Percentiles rank a stretch among this genome's conserved stretches.
phyloP scores from a whole-genome alignment of 2,329 filamentous ascomycete species.

The Fusarium napiforme region DNA sequence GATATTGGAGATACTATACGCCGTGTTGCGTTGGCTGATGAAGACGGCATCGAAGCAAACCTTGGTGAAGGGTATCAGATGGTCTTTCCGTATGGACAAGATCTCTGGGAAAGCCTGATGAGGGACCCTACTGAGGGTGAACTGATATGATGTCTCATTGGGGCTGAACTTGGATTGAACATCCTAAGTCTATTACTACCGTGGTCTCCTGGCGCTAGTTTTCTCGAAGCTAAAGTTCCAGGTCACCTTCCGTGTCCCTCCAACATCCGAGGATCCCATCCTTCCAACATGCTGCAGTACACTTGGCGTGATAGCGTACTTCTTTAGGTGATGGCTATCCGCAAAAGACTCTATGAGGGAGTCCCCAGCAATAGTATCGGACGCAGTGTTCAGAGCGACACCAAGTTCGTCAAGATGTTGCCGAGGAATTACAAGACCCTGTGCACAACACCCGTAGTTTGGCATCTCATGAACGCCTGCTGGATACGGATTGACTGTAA shows the following conservation, averaged over 20 bases:
- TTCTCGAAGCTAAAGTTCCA: conserved; percentile 50
- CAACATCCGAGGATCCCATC: conserved; percentile 40
- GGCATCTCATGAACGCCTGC: conserved; percentile 48
- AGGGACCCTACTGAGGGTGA: neutral
- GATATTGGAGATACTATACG: conserved; percentile 5
- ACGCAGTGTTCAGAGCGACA: conserved; percentile 23
- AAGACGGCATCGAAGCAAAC: neutral
- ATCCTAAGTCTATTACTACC: neutral
- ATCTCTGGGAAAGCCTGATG: conserved; percentile 1
- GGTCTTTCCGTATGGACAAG: neutral
- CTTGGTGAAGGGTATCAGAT: neutral
- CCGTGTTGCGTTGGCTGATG: neutral
- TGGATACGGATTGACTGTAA: conserved; percentile 39
- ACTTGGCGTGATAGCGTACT: conserved; percentile 49
- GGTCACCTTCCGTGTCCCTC: conserved; percentile 40
- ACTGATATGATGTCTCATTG: neutral
- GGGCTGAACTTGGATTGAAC: neutral
- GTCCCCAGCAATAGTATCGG: conserved; percentile 44
- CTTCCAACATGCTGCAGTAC: conserved; percentile 50
- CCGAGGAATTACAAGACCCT: conserved; percentile 48
- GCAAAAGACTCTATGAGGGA: conserved; percentile 48
- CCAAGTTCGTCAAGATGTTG: conserved; percentile 41
- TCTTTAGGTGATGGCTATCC: conserved; percentile 37
- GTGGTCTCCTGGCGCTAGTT: neutral
- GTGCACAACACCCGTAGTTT: conserved; percentile 50